Evolutionary conservation across 495 filamentous ascomycete genomes (phyloP).

Genomic region (Talaromyces proteolyticus): DNA sequence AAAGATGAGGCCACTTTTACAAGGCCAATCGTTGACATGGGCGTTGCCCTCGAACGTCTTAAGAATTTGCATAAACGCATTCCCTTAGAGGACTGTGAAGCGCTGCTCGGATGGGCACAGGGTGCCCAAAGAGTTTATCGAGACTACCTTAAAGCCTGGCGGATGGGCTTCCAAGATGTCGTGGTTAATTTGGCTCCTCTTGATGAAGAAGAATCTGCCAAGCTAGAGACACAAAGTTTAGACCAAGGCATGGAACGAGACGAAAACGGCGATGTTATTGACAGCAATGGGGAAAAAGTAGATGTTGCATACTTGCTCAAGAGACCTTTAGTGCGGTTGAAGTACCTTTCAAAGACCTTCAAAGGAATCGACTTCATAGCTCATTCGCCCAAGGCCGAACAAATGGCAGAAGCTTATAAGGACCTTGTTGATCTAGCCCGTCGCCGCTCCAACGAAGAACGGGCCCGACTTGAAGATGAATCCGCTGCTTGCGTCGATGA

Average conservation of each 20-base stretch:
- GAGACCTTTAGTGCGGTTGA: constrained; percentile 79
- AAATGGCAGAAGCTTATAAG: constrained; percentile 54
- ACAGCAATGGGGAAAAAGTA: constrained; percentile 77
- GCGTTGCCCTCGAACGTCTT: constrained; percentile 78
- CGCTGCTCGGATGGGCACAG: constrained; percentile 75
- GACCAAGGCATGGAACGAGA: constrained; percentile 69
- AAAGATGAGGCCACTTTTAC: constrained; percentile 61
- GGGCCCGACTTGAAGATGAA: constrained; percentile 83
- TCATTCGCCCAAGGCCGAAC: constrained; percentile 52
- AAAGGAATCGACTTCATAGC: constrained; percentile 57
- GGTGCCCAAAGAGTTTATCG: constrained; percentile 71
- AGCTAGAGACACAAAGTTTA: constrained; percentile 49
- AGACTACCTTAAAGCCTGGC: constrained; percentile 86
- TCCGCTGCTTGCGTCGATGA: constrained; percentile 79
- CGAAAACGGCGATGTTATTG: constrained; percentile 70
- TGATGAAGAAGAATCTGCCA: constrained; percentile 37
- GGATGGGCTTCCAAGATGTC: constrained; percentile 91
- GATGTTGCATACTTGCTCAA: constrained; percentile 94
- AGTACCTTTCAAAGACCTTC: constrained; percentile 79
- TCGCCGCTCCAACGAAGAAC: constrained; percentile 76
- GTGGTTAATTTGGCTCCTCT: constrained; percentile 86
- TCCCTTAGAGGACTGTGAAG: constrained; percentile 60
- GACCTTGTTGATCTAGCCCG: constrained; percentile 71
- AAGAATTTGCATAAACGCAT: constrained; percentile 74
- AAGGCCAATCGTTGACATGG: constrained; percentile 92